Evolutionary conservation across 169 alveolate genomes (phyloP).

Genomic region (Eimeria necatrix): DNA sequence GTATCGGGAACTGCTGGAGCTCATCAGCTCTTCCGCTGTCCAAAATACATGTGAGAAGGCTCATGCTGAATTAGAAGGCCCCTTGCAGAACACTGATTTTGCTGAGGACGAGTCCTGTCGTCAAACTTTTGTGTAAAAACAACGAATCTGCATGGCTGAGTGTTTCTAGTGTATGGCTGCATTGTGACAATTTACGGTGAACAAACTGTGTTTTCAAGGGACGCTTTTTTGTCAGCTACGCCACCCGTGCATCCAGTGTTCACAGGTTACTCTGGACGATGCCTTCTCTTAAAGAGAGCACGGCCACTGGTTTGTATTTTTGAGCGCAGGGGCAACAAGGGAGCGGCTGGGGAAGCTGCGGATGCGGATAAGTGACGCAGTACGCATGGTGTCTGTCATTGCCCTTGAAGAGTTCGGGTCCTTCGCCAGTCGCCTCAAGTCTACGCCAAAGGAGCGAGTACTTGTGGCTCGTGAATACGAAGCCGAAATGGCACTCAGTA

Average conservation of each 20-base stretch:
- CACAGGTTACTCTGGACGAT: no score
- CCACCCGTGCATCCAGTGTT: no score
- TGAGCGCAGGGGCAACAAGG: constrained; percentile 61
- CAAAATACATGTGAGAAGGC: constrained; percentile 51
- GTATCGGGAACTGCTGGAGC: constrained; percentile 63
- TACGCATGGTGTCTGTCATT: constrained; percentile 69
- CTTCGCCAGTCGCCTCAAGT: constrained; percentile 68
- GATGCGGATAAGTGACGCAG: constrained; percentile 69
- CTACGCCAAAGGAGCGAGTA: constrained; percentile 71
- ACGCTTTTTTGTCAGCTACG: no score
- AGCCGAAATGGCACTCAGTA: constrained; percentile 72
- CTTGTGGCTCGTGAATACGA: constrained; percentile 70
- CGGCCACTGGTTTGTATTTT: not conserved
- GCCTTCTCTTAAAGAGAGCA: no score
- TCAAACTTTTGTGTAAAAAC: no score
- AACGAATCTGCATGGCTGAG: no score
- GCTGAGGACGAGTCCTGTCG: no score
- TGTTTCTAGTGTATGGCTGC: no score
- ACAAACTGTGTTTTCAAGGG: no score
- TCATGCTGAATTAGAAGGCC: no score
- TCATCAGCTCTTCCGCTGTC: constrained; percentile 68
- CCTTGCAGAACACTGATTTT: no score
- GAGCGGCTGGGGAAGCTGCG: constrained; percentile 72
- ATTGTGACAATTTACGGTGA: no score
- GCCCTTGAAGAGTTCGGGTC: constrained; percentile 68